Evolutionary conservation across 148 eudicot species (phyloP).

Genomic region (Rhododendron molle): DNA sequence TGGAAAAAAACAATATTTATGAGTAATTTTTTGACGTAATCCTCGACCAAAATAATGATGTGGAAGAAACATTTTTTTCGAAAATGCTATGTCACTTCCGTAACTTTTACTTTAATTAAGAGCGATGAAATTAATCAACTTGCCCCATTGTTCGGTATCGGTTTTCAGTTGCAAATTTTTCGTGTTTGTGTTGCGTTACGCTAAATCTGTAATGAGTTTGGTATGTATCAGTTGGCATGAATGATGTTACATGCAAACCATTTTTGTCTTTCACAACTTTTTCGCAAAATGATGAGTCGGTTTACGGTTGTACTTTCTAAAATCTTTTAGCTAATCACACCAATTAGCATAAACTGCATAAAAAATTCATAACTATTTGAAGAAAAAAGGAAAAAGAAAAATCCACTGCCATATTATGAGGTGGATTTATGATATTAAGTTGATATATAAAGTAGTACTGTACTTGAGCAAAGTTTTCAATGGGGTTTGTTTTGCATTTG

Average conservation of each 20-base stretch:
- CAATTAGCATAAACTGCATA: not conserved
- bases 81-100: not conserved
- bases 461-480: not conserved
- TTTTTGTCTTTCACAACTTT: not conserved
- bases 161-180: not conserved
- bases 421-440: not conserved
- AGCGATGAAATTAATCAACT: not conserved
- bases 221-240: not conserved
- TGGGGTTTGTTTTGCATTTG: slow-evolving; percentile 23
- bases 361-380: too few species aligned
- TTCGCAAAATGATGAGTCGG: not conserved
- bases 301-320: not conserved
- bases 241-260: not conserved
- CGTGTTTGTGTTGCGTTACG: not conserved
- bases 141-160: not conserved
- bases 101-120: not conserved
- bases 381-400: not conserved
- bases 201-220: not conserved
- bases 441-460: not conserved
- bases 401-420: not conserved
- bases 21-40: not conserved
- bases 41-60: not conserved
- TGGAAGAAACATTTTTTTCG: not conserved
- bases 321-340: not conserved
- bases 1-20: not conserved